These are phyloP conservation scores for Aspergillus piperis DNA, from an alignment of 2,329 filamentous ascomycete genomes.

Conservation along the genomic window DNA sequence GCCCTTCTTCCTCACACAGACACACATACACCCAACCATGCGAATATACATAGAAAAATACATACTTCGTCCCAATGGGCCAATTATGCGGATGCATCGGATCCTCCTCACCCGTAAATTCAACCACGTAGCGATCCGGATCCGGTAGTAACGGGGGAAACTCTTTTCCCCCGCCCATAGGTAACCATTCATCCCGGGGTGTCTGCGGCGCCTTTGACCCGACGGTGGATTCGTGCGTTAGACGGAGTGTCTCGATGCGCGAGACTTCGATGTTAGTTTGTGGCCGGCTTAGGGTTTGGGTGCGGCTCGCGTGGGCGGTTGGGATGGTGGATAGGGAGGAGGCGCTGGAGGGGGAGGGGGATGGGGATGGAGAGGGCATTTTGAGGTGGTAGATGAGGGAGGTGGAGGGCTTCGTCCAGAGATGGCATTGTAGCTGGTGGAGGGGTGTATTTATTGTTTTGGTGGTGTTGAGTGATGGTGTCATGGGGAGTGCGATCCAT, in stretches of 20 bases:
- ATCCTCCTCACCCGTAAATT: slow-evolving; percentile 54
- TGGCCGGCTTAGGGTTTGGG: slow-evolving; percentile 20
- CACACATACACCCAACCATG: too few relatives aligned
- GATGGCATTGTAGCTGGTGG: too few relatives aligned
- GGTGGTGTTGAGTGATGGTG: not conserved
- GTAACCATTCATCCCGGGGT: slow-evolving; percentile 29
- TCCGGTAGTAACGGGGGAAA: slow-evolving; percentile 49
- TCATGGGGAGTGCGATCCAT: not conserved
- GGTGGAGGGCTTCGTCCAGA: not conserved
- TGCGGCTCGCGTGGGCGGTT: not conserved
- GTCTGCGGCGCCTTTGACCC: slow-evolving; percentile 21
- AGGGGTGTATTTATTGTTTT: not conserved
- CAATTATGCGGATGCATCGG: slow-evolving; percentile 57
- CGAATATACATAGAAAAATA: slow-evolving; percentile 4
- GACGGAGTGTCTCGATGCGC: slow-evolving; percentile 30
- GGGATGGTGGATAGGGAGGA: not conserved
- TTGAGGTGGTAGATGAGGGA: not conserved
- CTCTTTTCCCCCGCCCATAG: slow-evolving; percentile 23
- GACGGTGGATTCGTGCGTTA: slow-evolving; percentile 31
- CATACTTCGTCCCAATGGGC: slow-evolving; percentile 47
- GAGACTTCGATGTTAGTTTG: slow-evolving; percentile 30
- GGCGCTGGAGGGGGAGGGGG: not conserved
- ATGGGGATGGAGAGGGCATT: not conserved
- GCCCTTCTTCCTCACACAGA: not conserved
- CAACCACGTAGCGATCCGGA: slow-evolving; percentile 56